A percentile compares a stretch with the other conserved stretches of the same genome.
Evolutionary conservation across 441 rosid genomes (phyloP).

Genomic region (Bruguiera hainesii): DNA sequence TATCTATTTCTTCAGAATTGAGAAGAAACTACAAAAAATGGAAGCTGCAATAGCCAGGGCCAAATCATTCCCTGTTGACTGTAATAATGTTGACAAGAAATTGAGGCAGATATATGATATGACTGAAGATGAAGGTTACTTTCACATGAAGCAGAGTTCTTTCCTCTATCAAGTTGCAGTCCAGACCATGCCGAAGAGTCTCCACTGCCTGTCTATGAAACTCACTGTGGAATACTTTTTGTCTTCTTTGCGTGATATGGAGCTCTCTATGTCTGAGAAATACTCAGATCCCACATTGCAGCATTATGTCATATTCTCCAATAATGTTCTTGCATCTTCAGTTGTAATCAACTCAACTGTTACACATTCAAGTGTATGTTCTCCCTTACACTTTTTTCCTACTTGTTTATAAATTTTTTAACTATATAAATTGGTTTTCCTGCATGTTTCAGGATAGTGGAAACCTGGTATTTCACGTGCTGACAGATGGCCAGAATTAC

Average conservation of each 20-base stretch:
- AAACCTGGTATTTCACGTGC: slow-evolving; percentile 78
- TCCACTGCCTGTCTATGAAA: slow-evolving; percentile 89
- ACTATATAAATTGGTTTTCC: slow-evolving; percentile 28
- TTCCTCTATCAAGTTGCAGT: slow-evolving; percentile 87
- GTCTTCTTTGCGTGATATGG: slow-evolving; percentile 44
- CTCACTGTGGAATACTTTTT: slow-evolving; percentile 84
- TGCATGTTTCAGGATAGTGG: slow-evolving; percentile 68
- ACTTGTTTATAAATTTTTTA: not conserved
- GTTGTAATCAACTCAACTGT: slow-evolving; percentile 92
- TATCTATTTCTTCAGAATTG: slow-evolving; percentile 50
- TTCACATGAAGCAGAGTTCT: slow-evolving; percentile 96
- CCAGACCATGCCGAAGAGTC: slow-evolving; percentile 94
- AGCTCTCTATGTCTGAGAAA: slow-evolving; percentile 42
- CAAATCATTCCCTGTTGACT: slow-evolving; percentile 63
- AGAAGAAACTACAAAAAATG: slow-evolving; percentile 53
- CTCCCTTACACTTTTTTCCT: slow-evolving; percentile 18
- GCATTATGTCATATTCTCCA: slow-evolving; percentile 77
- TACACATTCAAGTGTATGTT: slow-evolving; percentile 54
- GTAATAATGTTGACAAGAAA: slow-evolving; percentile 89
- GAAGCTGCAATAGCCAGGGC: slow-evolving; percentile 70
- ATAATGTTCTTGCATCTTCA: slow-evolving; percentile 76
- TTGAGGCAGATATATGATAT: slow-evolving; percentile 83
- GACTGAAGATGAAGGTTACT: slow-evolving; percentile 88
- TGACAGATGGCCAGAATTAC: slow-evolving; percentile 81
- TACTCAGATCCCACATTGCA: slow-evolving; percentile 60